phyloP scores from a whole-genome alignment of 345 rosid species.

The Luvunga scandens region DNA sequence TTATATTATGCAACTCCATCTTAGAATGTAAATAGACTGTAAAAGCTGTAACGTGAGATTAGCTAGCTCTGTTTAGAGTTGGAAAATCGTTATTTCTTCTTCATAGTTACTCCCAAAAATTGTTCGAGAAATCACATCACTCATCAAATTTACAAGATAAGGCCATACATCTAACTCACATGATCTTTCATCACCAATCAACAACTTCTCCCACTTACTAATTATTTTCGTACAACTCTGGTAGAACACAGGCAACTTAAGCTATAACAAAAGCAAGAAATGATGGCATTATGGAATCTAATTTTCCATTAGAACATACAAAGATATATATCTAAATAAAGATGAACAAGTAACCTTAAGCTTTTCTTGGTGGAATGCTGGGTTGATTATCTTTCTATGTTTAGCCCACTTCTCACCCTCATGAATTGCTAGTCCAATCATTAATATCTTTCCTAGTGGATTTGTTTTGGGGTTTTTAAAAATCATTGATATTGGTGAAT shows the following conservation, averaged over 20 bases:
- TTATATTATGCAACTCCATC: slow-evolving; percentile 35
- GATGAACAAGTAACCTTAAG: neutral
- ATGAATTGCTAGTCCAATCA: neutral
- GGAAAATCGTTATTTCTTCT: slow-evolving; percentile 38
- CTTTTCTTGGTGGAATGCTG: neutral
- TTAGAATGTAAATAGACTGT: slow-evolving; percentile 26
- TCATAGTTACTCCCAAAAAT: slow-evolving; percentile 59
- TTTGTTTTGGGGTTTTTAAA: neutral
- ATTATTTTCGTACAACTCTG: too few relatives aligned
- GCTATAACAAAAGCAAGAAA: neutral
- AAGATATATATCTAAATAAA: too few relatives aligned
- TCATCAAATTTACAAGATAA: slow-evolving; percentile 16
- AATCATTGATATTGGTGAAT: neutral
- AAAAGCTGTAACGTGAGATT: neutral
- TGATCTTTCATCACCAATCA: neutral
- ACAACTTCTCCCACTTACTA: slow-evolving; percentile 27
- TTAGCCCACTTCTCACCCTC: slow-evolving; percentile 14
- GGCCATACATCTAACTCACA: slow-evolving; percentile 37
- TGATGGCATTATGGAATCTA: too few relatives aligned
- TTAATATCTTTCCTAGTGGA: slow-evolving; percentile 7
- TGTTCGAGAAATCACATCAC: slow-evolving; percentile 46
- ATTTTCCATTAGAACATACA: too few relatives aligned
- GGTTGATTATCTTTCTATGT: slow-evolving; percentile 10
- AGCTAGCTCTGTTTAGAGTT: slow-evolving; percentile 26
- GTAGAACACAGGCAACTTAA: too few relatives aligned